phyloP scores from a whole-genome alignment of 768 basidiomycete species.

The Coprinopsis cinerea region DNA sequence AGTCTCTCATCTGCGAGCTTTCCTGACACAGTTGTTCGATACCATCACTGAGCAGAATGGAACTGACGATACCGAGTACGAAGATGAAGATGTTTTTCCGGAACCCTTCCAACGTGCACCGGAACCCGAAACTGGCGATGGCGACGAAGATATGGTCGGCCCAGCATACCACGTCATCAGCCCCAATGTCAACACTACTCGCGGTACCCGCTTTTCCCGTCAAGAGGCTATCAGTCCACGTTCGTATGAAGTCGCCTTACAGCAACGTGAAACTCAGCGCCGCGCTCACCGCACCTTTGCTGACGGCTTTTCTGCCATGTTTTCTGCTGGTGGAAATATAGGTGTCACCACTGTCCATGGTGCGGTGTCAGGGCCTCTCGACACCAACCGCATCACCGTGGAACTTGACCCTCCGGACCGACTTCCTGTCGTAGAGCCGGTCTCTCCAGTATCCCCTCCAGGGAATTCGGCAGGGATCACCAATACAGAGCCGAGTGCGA shows the following conservation, averaged over 20 bases:
- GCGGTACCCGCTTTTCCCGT: slow-evolving; percentile 7
- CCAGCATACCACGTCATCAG: slow-evolving; percentile 24
- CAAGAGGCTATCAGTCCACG: slow-evolving; percentile 16
- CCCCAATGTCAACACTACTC: slow-evolving; percentile 14
- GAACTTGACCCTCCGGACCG: too few relatives aligned
- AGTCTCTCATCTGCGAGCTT: slow-evolving; percentile 74
- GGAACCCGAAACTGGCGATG: slow-evolving; percentile 31
- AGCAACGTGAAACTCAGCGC: slow-evolving; percentile 24
- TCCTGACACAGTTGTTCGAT: slow-evolving; percentile 70
- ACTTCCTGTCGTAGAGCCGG: slow-evolving; percentile 55
- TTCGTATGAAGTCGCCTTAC: slow-evolving; percentile 28
- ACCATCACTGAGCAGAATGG: slow-evolving; percentile 69
- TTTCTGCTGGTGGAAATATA: slow-evolving; percentile 10
- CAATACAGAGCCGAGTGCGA: background rate
- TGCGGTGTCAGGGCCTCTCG: slow-evolving; percentile 25
- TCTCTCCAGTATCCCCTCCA: slow-evolving; percentile 32
- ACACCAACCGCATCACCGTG: too few relatives aligned
- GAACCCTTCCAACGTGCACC: slow-evolving; percentile 43
- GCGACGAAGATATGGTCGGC: slow-evolving; percentile 28
- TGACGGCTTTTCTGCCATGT: slow-evolving; percentile 12
- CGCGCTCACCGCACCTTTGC: slow-evolving; percentile 20
- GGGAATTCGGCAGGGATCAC: slow-evolving; percentile 30
- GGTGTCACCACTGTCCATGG: background rate
- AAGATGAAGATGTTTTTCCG: slow-evolving; percentile 54
- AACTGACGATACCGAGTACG: slow-evolving; percentile 64